Evolutionary conservation across 352 stramenopile genomes (phyloP).

Genomic region (Globisporangium middletonii): DNA sequence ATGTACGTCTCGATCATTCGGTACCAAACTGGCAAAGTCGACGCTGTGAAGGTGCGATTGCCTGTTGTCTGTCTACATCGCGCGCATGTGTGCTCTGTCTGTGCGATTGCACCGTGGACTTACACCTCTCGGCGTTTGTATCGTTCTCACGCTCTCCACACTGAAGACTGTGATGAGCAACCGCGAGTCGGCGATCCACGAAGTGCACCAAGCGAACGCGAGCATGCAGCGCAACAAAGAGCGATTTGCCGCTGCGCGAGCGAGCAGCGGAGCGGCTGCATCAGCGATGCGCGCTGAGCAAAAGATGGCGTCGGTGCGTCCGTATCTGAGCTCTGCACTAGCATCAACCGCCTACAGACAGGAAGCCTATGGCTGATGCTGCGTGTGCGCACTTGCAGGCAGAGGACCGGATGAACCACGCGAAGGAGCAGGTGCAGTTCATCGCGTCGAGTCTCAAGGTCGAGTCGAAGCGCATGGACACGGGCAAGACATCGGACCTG

Average conservation of each 20-base stretch:
- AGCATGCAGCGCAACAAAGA: slow-evolving; percentile 90
- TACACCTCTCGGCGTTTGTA: neutral
- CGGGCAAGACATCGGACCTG: slow-evolving; percentile 67
- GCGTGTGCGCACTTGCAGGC: slow-evolving; percentile 25
- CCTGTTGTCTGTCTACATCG: neutral
- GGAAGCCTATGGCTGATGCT: too few species aligned
- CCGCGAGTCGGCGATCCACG: slow-evolving; percentile 75
- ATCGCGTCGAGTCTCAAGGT: slow-evolving; percentile 85
- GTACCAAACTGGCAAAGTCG: slow-evolving; percentile 82
- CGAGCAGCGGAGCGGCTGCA: slow-evolving; percentile 76
- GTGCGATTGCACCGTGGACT: neutral
- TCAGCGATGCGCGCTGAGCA: slow-evolving; percentile 85
- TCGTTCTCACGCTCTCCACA: too few species aligned
- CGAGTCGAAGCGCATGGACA: slow-evolving; percentile 79
- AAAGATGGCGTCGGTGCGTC: slow-evolving; percentile 76
- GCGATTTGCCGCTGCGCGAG: slow-evolving; percentile 74
- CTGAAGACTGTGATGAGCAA: slow-evolving; percentile 79
- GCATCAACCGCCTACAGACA: too few species aligned
- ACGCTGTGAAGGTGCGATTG: slow-evolving; percentile 70
- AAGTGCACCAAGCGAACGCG: slow-evolving; percentile 85
- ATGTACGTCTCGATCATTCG: slow-evolving; percentile 86
- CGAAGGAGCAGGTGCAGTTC: slow-evolving; percentile 84
- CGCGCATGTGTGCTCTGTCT: neutral
- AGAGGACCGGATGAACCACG: slow-evolving; percentile 84
- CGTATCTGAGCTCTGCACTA: too few species aligned